Conservation (phyloP, 306 rosid genomes). For the Gastrolobium villosum region DNA sequence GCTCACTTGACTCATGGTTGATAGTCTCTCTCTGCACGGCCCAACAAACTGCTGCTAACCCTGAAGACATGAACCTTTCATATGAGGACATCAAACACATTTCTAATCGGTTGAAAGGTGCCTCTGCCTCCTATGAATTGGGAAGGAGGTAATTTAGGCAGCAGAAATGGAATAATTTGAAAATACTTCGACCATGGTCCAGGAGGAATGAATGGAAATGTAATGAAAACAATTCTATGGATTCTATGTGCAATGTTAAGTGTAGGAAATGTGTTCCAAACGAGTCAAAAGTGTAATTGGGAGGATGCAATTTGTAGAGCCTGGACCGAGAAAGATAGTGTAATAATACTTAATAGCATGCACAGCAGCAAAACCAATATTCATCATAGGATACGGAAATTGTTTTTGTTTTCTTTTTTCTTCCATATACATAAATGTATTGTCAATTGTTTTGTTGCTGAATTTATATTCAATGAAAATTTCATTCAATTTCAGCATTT, state of each 20-base stretch:
- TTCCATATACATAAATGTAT: constrained; percentile 54
- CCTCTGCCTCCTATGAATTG: constrained; percentile 71
- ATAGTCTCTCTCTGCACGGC: too few species aligned
- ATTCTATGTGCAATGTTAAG: constrained; percentile 53
- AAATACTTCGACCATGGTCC: constrained; percentile 67
- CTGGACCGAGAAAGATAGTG: constrained; percentile 72
- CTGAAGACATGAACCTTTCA: constrained; percentile 47
- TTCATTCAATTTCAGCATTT: constrained; percentile 69
- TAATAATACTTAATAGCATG: constrained; percentile 69
- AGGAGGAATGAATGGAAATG: constrained; percentile 63
- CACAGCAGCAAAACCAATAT: constrained; percentile 65
- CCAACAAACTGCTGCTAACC: constrained; percentile 61
- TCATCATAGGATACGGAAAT: constrained; percentile 66
- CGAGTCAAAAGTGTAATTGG: constrained; percentile 61
- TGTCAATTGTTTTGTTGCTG: constrained; percentile 74
- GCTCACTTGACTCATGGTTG: too few species aligned
- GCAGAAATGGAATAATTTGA: constrained; percentile 84
- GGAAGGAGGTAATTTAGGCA: constrained; percentile 79
- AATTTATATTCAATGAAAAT: constrained; percentile 65
- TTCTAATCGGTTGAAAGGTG: constrained; percentile 63
- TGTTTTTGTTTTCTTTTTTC: constrained; percentile 57
- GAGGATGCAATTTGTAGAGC: constrained; percentile 72
- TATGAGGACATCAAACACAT: constrained; percentile 48
- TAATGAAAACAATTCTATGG: constrained; percentile 57
- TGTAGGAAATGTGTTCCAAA: constrained; percentile 61